Conservation (phyloP, 768 basidiomycete genomes). For the Mycena capillaripes region DNA sequence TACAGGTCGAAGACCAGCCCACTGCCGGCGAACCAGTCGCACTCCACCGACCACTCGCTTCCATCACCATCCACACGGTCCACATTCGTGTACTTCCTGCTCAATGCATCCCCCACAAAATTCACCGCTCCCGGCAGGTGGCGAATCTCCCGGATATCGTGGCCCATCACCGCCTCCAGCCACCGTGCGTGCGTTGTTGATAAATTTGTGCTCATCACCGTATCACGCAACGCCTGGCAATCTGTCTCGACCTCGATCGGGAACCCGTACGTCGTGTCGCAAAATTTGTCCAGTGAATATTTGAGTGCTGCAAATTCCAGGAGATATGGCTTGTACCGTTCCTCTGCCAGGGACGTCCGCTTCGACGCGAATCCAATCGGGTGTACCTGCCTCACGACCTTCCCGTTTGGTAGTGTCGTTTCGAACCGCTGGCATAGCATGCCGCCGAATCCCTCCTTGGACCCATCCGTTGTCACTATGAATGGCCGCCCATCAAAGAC, state of each 20-base stretch:
- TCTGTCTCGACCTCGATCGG: slow-evolving; percentile 34
- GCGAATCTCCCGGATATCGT: slow-evolving; percentile 34
- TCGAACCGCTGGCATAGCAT: slow-evolving; percentile 38
- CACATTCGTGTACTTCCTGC: neutral
- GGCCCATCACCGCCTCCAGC: slow-evolving; percentile 40
- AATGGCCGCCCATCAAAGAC: slow-evolving; percentile 16
- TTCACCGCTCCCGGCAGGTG: slow-evolving; percentile 33
- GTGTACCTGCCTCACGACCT: slow-evolving; percentile 28
- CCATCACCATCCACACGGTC: neutral
- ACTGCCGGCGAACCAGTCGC: neutral
- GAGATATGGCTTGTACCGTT: slow-evolving; percentile 44
- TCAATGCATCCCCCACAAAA: neutral
- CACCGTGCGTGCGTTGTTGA: slow-evolving; percentile 40
- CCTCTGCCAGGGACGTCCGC: slow-evolving; percentile 45
- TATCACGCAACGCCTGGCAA: slow-evolving; percentile 37
- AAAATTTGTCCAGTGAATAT: slow-evolving; percentile 32
- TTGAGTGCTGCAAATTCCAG: slow-evolving; percentile 4
- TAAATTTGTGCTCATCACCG: slow-evolving; percentile 36
- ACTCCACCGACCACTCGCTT: neutral
- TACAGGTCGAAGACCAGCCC: neutral
- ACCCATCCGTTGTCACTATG: neutral
- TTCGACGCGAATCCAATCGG: slow-evolving; percentile 51
- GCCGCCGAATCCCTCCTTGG: neutral
- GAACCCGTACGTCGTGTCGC: slow-evolving; percentile 38
- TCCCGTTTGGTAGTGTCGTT: slow-evolving; percentile 24